A percentile compares a stretch with the other conserved stretches of the same genome.
Evolutionary conservation across 2,329 filamentous ascomycete genomes (phyloP).

Genomic region (Mycosphaerella arachidis): DNA sequence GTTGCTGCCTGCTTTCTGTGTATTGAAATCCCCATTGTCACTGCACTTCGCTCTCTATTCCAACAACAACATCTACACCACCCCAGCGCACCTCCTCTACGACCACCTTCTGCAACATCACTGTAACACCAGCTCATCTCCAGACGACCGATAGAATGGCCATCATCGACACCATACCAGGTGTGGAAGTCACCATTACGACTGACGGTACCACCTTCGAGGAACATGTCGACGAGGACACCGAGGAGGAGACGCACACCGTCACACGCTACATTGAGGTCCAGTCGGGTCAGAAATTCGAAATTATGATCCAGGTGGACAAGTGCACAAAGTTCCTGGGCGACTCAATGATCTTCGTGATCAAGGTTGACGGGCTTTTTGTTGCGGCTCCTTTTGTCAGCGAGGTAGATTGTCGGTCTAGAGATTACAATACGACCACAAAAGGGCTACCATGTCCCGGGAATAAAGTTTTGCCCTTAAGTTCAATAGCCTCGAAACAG

Average conservation of each 20-base stretch:
- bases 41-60: background rate
- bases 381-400: background rate
- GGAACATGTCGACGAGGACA: constrained; percentile 17
- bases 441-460: no score
- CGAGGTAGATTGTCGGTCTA: no score
- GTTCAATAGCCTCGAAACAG: no score
- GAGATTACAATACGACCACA: no score
- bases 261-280: constrained; percentile 14
- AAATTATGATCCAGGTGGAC: background rate
- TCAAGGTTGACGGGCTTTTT: background rate
- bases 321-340: background rate
- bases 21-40: background rate
- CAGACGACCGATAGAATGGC: constrained; percentile 11
- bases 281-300: background rate
- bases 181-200: constrained; percentile 18
- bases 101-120: background rate
- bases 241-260: constrained; percentile 1
- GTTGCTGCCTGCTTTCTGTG: background rate
- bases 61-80: background rate
- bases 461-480: no score
- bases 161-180: constrained; percentile 15
- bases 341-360: background rate
- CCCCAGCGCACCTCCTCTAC: background rate
- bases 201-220: constrained; percentile 14
- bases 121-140: background rate